A percentile compares a stretch with the other conserved stretches of the same genome.
These are phyloP conservation scores for Sporothrix pallida DNA, from an alignment of 2,329 filamentous ascomycete genomes.

Conservation along the genomic window DNA sequence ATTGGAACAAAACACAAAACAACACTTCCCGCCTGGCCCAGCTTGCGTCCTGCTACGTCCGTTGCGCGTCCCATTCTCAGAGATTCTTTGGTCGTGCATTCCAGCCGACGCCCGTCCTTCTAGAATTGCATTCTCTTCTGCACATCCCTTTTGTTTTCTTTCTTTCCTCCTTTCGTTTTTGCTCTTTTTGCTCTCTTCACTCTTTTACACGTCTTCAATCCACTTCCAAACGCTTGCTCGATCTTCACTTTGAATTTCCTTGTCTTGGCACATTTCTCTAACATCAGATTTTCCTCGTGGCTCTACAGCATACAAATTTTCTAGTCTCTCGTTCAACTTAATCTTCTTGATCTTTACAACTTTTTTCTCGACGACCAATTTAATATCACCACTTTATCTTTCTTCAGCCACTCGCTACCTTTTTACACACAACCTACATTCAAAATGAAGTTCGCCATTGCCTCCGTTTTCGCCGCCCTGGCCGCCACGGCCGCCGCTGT, in stretches of 20 bases:
- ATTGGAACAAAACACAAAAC: slow-evolving; percentile 29
- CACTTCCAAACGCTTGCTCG: background rate
- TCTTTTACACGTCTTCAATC: background rate
- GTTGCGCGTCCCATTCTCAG: slow-evolving; percentile 8
- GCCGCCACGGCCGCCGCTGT: slow-evolving; percentile 43
- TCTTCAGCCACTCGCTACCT: slow-evolving; percentile 24
- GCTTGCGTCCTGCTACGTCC: background rate
- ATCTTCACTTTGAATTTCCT: background rate
- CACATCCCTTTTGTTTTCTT: slow-evolving; percentile 14
- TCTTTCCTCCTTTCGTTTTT: background rate
- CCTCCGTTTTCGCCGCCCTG: slow-evolving; percentile 46
- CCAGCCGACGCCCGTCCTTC: slow-evolving; percentile 6
- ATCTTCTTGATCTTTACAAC: slow-evolving; percentile 11
- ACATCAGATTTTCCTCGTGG: slow-evolving; percentile 8
- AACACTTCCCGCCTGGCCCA: slow-evolving; percentile 4
- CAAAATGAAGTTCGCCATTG: slow-evolving; percentile 52
- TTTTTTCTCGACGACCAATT: slow-evolving; percentile 21
- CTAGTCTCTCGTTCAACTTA: slow-evolving; percentile 30
- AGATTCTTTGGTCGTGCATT: slow-evolving; percentile 12
- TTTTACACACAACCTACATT: slow-evolving; percentile 16
- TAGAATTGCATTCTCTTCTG: slow-evolving; percentile 19
- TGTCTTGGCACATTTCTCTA: slow-evolving; percentile 22
- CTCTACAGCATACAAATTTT: slow-evolving; percentile 23
- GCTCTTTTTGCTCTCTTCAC: background rate
- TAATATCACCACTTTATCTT: background rate